These are phyloP conservation scores for Rubroshorea leprosula DNA, from an alignment of 345 rosid genomes.

Conservation along the genomic window DNA sequence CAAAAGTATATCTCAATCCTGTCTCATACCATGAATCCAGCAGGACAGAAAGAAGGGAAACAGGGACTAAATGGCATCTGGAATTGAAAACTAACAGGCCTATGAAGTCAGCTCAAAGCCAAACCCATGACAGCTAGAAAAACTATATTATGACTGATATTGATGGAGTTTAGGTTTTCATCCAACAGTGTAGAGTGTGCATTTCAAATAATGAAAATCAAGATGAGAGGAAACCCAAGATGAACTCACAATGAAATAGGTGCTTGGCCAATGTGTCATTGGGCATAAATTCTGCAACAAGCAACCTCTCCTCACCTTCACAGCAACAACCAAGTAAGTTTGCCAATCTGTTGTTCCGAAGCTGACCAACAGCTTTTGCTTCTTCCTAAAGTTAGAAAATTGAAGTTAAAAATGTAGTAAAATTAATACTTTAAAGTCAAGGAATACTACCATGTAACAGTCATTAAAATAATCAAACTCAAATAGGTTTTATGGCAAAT, in stretches of 20 bases:
- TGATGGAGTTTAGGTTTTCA: no score
- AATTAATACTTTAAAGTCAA: no score
- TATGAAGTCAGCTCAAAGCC: no score
- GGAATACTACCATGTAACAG: no score
- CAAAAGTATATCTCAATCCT: background rate
- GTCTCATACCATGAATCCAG: background rate
- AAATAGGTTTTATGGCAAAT: no score
- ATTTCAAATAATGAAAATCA: background rate
- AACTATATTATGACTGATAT: no score
- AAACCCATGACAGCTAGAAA: no score
- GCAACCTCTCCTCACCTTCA: slow-evolving; percentile 87
- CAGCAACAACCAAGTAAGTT: slow-evolving; percentile 90
- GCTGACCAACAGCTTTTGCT: slow-evolving; percentile 85
- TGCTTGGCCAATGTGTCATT: slow-evolving; percentile 92
- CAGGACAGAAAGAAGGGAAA: background rate
- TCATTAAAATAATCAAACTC: no score
- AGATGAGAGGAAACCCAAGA: background rate
- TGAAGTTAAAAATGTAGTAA: background rate
- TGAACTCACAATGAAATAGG: slow-evolving; percentile 77
- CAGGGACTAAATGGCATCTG: background rate
- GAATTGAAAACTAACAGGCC: no score
- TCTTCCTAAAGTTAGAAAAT: slow-evolving; percentile 52
- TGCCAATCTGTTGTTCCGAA: slow-evolving; percentile 64
- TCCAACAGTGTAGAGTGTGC: no score
- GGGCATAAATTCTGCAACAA: slow-evolving; percentile 91